Conservation (phyloP, 179 eudicot genomes). For the Silene coronaria region DNA sequence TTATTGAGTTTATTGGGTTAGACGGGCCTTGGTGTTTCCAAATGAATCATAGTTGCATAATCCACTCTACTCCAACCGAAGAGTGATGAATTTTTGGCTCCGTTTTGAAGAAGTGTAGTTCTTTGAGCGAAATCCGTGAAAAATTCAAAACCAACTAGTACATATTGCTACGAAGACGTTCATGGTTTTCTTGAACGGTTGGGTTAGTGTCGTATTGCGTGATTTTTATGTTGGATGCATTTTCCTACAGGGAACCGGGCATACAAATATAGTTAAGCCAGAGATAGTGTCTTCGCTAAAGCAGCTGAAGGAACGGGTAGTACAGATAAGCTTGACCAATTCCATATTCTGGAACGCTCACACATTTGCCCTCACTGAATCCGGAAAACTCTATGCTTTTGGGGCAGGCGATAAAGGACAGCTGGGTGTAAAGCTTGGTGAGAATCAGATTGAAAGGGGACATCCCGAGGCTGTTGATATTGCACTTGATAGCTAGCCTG, state of each 20-base stretch:
- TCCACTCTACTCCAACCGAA: too few species aligned
- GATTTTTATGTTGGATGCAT: too few species aligned
- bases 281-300: constrained; percentile 62
- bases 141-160: too few species aligned
- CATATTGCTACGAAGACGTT: too few species aligned
- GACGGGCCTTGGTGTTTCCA: too few species aligned
- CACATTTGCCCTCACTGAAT: constrained; percentile 82
- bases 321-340: constrained; percentile 79
- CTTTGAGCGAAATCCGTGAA: too few species aligned
- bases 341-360: constrained; percentile 81
- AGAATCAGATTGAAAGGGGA: constrained; percentile 57
- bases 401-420: constrained; percentile 94
- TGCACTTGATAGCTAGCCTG: background rate
- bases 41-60: too few species aligned
- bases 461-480: constrained; percentile 7
- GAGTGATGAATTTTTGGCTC: too few species aligned
- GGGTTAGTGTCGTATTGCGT: too few species aligned
- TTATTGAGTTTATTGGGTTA: too few species aligned
- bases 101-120: too few species aligned
- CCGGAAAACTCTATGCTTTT: constrained; percentile 74
- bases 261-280: constrained; percentile 64
- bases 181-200: too few species aligned
- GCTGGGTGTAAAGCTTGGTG: constrained; percentile 67
- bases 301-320: constrained; percentile 65
- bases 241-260: constrained; percentile 55